Evolutionary conservation across 441 rosid genomes (phyloP), one percentile per base, ranked within the genome.

Genomic region (Brassica hybrid): DNA sequence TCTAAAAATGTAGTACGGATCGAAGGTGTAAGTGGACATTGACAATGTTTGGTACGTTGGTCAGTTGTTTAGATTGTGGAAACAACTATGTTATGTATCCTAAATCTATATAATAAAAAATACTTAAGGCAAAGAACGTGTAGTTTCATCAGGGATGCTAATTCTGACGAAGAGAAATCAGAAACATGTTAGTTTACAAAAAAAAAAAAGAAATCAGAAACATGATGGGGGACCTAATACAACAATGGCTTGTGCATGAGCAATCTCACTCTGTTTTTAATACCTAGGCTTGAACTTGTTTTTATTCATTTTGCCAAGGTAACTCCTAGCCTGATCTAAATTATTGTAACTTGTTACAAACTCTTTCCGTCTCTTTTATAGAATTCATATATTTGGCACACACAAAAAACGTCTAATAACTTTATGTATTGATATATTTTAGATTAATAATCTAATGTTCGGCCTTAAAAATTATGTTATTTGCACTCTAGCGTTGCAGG

Each of bases 161-260:
- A 45, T 48, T n/a, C 56, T 48, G 7, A n/a, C 1, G 56, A 48
- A 48, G 56, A 48, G n/a, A n/a, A n/a, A n/a, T n/a, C n/a, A n/a
- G n/a, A n/a, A n/a, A n/a, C n/a, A n/a, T n/a, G n/a, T n/a, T n/a
- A n/a, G n/a, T n/a, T n/a, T n/a, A n/a, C n/a, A n/a, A n/a, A n/a
- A n/a, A n/a, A n/a, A n/a, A n/a, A n/a, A n/a, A n/a, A n/a, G 56
- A 48, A 48, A 48, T 48, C 56, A 48, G 56, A 48, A 48, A 48
- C 56, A 45, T 45, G 3, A 45, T 45, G n/a, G 52, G 52, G 38
- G 9, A 34, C 38, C 38, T 34, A 34, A 34, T 34, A 2, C 56
- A 48, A 48, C 56, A 48, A 5, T 48, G 56, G 56, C 56, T 48
- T 48, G 56, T 48, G 56, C 17, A n/a, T 48, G 56, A 48, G 17